Percentiles rank a stretch among this genome's conserved stretches.
phyloP scores from a whole-genome alignment of 768 basidiomycete genomes.

The Leucocoprinus sp. region DNA sequence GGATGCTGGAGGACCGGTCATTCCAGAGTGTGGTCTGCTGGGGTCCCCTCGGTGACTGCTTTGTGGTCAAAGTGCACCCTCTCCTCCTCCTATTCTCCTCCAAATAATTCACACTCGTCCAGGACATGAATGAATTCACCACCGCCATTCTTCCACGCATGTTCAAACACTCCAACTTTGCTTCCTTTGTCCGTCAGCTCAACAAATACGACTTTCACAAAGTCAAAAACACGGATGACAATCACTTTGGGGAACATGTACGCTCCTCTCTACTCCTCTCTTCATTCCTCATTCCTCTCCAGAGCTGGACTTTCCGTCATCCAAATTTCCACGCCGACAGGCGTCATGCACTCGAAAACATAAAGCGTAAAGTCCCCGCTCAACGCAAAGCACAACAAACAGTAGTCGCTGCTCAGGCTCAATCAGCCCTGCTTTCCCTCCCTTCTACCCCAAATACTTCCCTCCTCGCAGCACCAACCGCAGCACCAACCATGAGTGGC shows the following conservation, averaged over 20 bases:
- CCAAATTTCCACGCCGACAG: constrained; percentile 51
- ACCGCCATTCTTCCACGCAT: constrained; percentile 83
- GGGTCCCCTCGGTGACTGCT: constrained; percentile 80
- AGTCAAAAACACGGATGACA: constrained; percentile 84
- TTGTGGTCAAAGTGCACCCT: constrained; percentile 67
- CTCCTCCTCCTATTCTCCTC: too few relatives aligned
- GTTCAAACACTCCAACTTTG: constrained; percentile 96
- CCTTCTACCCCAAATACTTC: constrained; percentile 19
- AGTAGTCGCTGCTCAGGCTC: constrained; percentile 5
- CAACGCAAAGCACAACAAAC: constrained; percentile 40
- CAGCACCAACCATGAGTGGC: constrained; percentile 2
- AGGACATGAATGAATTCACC: constrained; percentile 95
- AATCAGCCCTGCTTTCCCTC: constrained; percentile 10
- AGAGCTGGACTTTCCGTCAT: constrained; percentile 56
- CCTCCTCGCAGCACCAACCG: constrained; percentile 10
- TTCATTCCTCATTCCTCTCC: background rate
- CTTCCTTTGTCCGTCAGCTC: constrained; percentile 83
- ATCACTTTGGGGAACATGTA: constrained; percentile 59
- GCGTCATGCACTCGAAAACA: constrained; percentile 47
- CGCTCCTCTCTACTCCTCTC: constrained; percentile 14
- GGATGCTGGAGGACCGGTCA: constrained; percentile 81
- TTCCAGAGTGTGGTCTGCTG: constrained; percentile 73
- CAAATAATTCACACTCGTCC: background rate
- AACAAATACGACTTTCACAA: constrained; percentile 99
- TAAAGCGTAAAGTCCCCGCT: constrained; percentile 51